These are phyloP conservation scores for Falciphora oryzae DNA, from an alignment of 2,329 filamentous ascomycete species.

Conservation along the genomic window DNA sequence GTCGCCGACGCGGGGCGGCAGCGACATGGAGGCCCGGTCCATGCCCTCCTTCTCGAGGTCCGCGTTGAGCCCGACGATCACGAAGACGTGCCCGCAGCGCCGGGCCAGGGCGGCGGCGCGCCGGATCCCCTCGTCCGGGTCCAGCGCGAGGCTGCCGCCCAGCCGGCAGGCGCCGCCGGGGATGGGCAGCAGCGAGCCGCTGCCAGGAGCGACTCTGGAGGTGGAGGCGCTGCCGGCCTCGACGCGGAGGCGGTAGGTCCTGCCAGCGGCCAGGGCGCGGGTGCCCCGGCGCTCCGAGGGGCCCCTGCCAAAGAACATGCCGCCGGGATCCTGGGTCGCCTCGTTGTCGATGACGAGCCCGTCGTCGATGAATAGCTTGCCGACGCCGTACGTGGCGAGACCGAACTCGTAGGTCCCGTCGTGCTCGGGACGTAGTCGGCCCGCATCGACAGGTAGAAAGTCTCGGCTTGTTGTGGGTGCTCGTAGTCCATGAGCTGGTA, in stretches of 20 bases:
- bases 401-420: conserved; percentile 26
- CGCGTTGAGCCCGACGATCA: conserved; percentile 54
- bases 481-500: conserved; percentile 45
- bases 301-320: conserved; percentile 25
- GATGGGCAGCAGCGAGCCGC: conserved; percentile 39
- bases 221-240: conserved; percentile 16
- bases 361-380: conserved; percentile 29
- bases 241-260: conserved; percentile 25
- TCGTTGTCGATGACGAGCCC: conserved; percentile 29
- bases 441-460: conserved; percentile 35
- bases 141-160: conserved; percentile 12
- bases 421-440: conserved; percentile 23
- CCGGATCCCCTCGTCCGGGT: conserved; percentile 10
- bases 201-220: conserved; percentile 7
- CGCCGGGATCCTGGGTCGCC: conserved; percentile 24
- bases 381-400: conserved; percentile 25
- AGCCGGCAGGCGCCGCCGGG: conserved; percentile 31
- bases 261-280: conserved; percentile 21
- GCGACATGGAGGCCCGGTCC: conserved; percentile 17
- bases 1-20: conserved; percentile 15
- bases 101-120: conserved; percentile 31
- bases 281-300: conserved; percentile 26
- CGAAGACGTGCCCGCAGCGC: conserved; percentile 51
- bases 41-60: conserved; percentile 20
- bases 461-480: conserved; percentile 24